These are phyloP conservation scores for Bombardia bombarda DNA, from an alignment of 495 filamentous ascomycete genomes.

Conservation along the genomic window DNA sequence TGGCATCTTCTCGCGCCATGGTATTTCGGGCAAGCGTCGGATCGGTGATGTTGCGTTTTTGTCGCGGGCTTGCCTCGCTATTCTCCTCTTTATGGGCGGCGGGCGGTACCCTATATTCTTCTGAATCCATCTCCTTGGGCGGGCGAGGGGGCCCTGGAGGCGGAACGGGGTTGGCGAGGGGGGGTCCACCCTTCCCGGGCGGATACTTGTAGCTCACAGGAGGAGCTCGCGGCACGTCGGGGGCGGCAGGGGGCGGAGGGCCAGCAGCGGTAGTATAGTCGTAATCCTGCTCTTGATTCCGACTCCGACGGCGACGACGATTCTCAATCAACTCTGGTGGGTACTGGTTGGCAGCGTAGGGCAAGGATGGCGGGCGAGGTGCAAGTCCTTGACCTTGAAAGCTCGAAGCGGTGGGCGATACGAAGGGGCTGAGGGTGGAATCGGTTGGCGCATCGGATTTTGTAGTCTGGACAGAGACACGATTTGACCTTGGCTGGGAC, in stretches of 20 bases:
- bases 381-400: slow-evolving; percentile 38
- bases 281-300: slow-evolving; percentile 23
- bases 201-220: slow-evolving; percentile 51
- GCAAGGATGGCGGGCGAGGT: slow-evolving; percentile 41
- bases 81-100: slow-evolving; percentile 9
- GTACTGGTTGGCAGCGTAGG: slow-evolving; percentile 38
- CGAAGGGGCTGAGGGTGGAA: slow-evolving; percentile 43
- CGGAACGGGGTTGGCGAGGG: slow-evolving; percentile 19
- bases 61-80: slow-evolving; percentile 15
- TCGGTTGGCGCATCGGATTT: slow-evolving; percentile 40
- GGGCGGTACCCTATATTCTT: slow-evolving; percentile 29
- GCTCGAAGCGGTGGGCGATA: slow-evolving; percentile 39
- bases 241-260: slow-evolving; percentile 42
- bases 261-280: slow-evolving; percentile 17
- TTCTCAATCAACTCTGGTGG: slow-evolving; percentile 30
- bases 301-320: slow-evolving; percentile 27
- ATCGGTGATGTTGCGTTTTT: slow-evolving; percentile 17
- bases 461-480: slow-evolving; percentile 35
- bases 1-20: slow-evolving; percentile 6
- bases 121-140: slow-evolving; percentile 29
- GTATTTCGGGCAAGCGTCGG: slow-evolving; percentile 7
- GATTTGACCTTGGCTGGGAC: slow-evolving; percentile 27
- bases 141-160: slow-evolving; percentile 16
- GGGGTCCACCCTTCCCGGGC: slow-evolving; percentile 31
- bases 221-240: slow-evolving; percentile 51